These are phyloP conservation scores for Macrolepiota albuminosa DNA, from an alignment of 768 basidiomycete species.

Conservation along the genomic window DNA sequence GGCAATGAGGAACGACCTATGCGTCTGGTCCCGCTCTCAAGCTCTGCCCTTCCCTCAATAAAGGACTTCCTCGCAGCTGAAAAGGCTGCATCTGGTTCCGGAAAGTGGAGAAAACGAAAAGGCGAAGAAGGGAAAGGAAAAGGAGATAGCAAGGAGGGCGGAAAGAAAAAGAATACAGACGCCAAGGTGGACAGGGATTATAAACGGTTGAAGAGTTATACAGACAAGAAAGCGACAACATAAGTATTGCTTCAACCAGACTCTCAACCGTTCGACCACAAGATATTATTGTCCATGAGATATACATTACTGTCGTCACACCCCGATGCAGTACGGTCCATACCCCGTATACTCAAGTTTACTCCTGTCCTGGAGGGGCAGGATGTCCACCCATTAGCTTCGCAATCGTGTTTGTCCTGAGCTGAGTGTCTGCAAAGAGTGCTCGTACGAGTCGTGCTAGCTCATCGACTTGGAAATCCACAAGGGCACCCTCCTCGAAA, in stretches of 20 bases:
- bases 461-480: constrained; percentile 87
- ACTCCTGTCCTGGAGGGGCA: constrained; percentile 13
- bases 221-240: constrained; percentile 30
- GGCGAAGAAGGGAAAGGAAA: constrained; percentile 43
- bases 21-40: constrained; percentile 69
- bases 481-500: constrained; percentile 84
- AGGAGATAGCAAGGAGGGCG: constrained; percentile 30
- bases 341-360: neutral
- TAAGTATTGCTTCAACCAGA: neutral
- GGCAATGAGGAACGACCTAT: constrained; percentile 39
- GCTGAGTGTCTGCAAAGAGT: constrained; percentile 81
- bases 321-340: neutral
- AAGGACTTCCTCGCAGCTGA: constrained; percentile 79
- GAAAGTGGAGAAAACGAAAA: constrained; percentile 65
- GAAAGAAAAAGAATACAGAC: constrained; percentile 35
- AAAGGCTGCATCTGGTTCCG: constrained; percentile 49
- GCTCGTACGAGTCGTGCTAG: constrained; percentile 77
- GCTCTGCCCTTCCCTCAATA: constrained; percentile 82
- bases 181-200: constrained; percentile 54
- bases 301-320: neutral
- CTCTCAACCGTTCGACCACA: neutral
- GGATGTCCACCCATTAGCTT: constrained; percentile 67
- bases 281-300: neutral
- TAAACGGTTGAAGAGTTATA: constrained; percentile 43
- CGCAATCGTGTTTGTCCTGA: constrained; percentile 78